Conservation (phyloP, 1,284 basidiomycete species). For the Rhodotorula sp. region DNA sequence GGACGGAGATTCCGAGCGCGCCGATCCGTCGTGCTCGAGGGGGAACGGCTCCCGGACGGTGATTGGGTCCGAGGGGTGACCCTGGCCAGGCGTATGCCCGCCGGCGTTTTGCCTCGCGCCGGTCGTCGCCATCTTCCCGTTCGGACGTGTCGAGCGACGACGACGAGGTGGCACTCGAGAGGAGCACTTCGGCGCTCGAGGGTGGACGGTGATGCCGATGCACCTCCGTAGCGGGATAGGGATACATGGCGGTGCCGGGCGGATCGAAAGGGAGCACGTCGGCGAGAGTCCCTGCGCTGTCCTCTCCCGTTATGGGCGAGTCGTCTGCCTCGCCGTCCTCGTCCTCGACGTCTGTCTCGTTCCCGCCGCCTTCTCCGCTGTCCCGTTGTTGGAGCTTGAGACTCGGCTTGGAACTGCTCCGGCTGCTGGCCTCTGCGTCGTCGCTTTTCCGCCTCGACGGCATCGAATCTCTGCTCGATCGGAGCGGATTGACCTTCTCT, state of each 20-base stretch:
- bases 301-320: neutral
- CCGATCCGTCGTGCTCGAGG: slow-evolving; percentile 27
- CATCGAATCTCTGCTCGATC: neutral
- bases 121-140: neutral
- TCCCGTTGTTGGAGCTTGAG: neutral
- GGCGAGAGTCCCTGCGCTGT: neutral
- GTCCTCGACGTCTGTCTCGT: slow-evolving; percentile 22
- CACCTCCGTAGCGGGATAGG: slow-evolving; percentile 6
- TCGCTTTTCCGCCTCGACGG: neutral
- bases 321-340: slow-evolving; percentile 10
- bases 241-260: slow-evolving; percentile 14
- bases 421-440: neutral
- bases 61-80: neutral
- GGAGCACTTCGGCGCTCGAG: slow-evolving; percentile 24
- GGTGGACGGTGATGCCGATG: slow-evolving; percentile 2
- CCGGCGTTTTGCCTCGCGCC: neutral
- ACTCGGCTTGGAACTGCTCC: neutral
- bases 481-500: too few species aligned
- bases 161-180: slow-evolving; percentile 19
- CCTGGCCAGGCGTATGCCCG: neutral
- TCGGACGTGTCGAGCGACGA: slow-evolving; percentile 13
- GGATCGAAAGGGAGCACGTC: too few species aligned
- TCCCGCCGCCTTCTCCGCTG: slow-evolving; percentile 2
- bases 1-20: slow-evolving; percentile 37
- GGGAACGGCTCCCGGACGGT: slow-evolving; percentile 2